Conservation (phyloP, 2,329 filamentous ascomycete species). For the Chaetomiaceae sp. region DNA sequence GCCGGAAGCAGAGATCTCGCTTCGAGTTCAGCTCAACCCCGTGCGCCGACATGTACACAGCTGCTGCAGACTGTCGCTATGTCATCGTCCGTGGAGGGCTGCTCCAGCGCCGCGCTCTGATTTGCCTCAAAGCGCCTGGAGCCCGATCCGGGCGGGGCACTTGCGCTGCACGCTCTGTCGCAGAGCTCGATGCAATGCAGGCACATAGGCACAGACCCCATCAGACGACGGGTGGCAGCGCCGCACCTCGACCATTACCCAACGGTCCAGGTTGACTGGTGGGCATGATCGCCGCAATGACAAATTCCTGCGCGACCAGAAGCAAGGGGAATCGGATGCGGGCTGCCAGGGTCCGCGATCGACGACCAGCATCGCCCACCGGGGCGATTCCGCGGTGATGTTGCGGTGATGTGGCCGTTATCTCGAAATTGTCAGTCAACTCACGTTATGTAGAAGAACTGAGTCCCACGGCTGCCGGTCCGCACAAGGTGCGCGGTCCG, state of each 20-base stretch:
- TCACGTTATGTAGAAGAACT: too few relatives aligned
- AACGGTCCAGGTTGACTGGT: background rate
- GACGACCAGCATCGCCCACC: background rate
- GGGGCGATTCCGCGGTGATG: too few relatives aligned
- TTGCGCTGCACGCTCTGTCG: too few relatives aligned
- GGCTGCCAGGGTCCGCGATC: background rate
- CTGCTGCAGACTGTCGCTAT: background rate
- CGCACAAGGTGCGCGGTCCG: too few relatives aligned
- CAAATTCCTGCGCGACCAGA: background rate
- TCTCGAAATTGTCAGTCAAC: too few relatives aligned
- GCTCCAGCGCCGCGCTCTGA: constrained; percentile 1
- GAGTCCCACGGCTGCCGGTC: too few relatives aligned
- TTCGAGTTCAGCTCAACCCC: background rate
- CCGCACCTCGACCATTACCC: background rate
- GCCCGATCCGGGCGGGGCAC: constrained; percentile 11
- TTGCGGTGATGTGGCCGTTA: too few relatives aligned
- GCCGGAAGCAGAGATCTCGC: background rate
- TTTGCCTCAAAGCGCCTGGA: constrained; percentile 6
- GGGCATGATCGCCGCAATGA: constrained; percentile 10
- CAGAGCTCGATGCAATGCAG: constrained; percentile 6
- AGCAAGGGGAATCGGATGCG: background rate
- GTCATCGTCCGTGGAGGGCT: background rate
- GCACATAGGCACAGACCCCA: constrained; percentile 18
- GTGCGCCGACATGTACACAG: too few relatives aligned
- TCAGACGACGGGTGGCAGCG: background rate